Evolutionary conservation across 192 early-diverging fungal species (phyloP).

Genomic region (Chytriomyces sp.): DNA sequence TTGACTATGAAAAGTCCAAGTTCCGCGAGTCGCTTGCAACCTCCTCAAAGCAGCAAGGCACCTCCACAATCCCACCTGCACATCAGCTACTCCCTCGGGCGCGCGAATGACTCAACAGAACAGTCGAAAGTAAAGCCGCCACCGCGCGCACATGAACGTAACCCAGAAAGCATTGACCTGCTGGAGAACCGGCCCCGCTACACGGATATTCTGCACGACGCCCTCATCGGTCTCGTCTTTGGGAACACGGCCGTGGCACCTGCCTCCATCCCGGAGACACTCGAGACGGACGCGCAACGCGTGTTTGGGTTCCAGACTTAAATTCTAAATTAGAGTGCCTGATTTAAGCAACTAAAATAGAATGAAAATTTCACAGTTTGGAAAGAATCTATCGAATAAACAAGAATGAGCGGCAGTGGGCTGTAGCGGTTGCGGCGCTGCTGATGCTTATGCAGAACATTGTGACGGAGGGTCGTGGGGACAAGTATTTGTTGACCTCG

Average conservation of each 20-base stretch:
- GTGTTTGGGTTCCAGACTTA: slow-evolving; percentile 65
- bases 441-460: slow-evolving; percentile 72
- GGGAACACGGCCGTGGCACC: slow-evolving; percentile 36
- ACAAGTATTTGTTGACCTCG: slow-evolving; percentile 17
- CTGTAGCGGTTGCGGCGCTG: slow-evolving; percentile 68
- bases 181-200: slow-evolving; percentile 44
- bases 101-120: slow-evolving; percentile 67
- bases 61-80: neutral
- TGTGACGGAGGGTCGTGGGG: slow-evolving; percentile 43
- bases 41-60: too few species aligned
- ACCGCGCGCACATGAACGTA: slow-evolving; percentile 49
- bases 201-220: slow-evolving; percentile 60
- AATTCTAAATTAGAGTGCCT: too few species aligned
- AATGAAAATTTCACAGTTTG: too few species aligned
- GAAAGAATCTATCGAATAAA: too few species aligned
- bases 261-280: slow-evolving; percentile 65
- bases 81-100: slow-evolving; percentile 43
- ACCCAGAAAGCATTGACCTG: slow-evolving; percentile 56
- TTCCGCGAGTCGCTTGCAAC: slow-evolving; percentile 64
- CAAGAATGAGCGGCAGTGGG: slow-evolving; percentile 72
- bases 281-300: slow-evolving; percentile 66
- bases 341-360: too few species aligned
- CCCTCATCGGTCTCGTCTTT: slow-evolving; percentile 55
- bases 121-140: slow-evolving; percentile 32
- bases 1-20: slow-evolving; percentile 72